phyloP scores from a whole-genome alignment of 805 yeast genomes.

The Ogataea angusta region DNA sequence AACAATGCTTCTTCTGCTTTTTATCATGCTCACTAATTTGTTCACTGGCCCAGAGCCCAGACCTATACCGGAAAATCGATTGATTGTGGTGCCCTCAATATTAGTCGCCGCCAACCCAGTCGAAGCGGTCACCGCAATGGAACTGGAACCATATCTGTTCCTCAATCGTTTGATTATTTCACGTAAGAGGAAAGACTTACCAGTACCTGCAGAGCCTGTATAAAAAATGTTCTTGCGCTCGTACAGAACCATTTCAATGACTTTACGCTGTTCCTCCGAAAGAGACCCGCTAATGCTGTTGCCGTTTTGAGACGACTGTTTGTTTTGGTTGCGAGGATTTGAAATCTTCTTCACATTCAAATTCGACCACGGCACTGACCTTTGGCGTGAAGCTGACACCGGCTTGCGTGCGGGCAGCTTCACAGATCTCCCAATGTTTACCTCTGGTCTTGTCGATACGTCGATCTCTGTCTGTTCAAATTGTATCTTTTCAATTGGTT shows the following conservation, averaged over 20 bases:
- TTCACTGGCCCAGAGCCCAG: constrained; percentile 55
- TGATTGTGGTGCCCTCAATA: constrained; percentile 87
- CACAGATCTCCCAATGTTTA: too few species aligned
- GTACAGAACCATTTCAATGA: constrained; percentile 50
- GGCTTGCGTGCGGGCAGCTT: constrained; percentile 6
- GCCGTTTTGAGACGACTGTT: not conserved
- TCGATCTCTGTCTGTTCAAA: constrained; percentile 10
- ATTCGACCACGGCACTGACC: constrained; percentile 21
- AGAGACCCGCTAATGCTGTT: constrained; percentile 1
- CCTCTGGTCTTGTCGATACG: not conserved
- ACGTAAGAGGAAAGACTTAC: constrained; percentile 68
- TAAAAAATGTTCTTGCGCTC: constrained; percentile 58
- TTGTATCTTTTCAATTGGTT: constrained; percentile 17
- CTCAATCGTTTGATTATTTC: constrained; percentile 58
- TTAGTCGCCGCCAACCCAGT: constrained; percentile 96
- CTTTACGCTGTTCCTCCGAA: constrained; percentile 41
- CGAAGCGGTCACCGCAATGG: constrained; percentile 88
- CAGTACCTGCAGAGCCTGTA: constrained; percentile 88
- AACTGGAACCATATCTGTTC: constrained; percentile 39
- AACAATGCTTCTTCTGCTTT: constrained; percentile 39
- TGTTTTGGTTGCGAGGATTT: constrained; percentile 20
- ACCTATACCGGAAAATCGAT: constrained; percentile 84
- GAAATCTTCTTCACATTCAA: constrained; percentile 10
- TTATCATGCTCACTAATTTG: constrained; percentile 46
- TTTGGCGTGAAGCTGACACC: constrained; percentile 13